Evolutionary conservation across 495 filamentous ascomycete genomes (phyloP).

Genomic region (Hypoxylon cercidicola): DNA sequence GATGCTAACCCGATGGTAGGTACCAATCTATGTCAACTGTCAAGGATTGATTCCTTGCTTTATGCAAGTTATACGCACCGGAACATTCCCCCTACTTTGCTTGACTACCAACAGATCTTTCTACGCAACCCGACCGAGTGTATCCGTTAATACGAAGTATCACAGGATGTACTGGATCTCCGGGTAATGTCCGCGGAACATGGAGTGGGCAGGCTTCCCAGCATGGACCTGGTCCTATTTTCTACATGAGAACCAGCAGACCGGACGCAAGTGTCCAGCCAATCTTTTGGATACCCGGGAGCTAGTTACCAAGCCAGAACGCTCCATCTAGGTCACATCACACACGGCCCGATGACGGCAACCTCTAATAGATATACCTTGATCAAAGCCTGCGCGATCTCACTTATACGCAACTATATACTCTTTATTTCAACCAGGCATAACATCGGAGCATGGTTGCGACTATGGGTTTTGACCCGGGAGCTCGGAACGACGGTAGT

Average conservation of each 20-base stretch:
- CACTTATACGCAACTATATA: background rate
- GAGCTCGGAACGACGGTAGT: background rate
- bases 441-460: constrained; percentile 8
- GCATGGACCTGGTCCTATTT: constrained; percentile 13
- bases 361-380: constrained; percentile 7
- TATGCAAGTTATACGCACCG: too few species aligned
- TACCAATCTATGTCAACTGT: background rate
- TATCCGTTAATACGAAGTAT: too few species aligned
- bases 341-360: background rate
- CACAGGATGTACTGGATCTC: too few species aligned
- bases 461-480: background rate
- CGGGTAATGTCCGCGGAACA: constrained; percentile 5
- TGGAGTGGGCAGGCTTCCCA: background rate
- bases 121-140: too few species aligned
- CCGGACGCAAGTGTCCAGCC: too few species aligned
- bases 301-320: too few species aligned
- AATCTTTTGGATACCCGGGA: too few species aligned
- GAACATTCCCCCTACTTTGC: too few species aligned
- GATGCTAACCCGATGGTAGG: constrained; percentile 1
- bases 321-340: too few species aligned
- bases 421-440: background rate
- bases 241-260: background rate
- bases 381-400: constrained; percentile 17
- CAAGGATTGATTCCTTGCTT: too few species aligned
- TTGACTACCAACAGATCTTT: too few species aligned